These are phyloP conservation scores for Leucocoprinus leucothites DNA, from an alignment of 768 basidiomycete species.

Conservation along the genomic window DNA sequence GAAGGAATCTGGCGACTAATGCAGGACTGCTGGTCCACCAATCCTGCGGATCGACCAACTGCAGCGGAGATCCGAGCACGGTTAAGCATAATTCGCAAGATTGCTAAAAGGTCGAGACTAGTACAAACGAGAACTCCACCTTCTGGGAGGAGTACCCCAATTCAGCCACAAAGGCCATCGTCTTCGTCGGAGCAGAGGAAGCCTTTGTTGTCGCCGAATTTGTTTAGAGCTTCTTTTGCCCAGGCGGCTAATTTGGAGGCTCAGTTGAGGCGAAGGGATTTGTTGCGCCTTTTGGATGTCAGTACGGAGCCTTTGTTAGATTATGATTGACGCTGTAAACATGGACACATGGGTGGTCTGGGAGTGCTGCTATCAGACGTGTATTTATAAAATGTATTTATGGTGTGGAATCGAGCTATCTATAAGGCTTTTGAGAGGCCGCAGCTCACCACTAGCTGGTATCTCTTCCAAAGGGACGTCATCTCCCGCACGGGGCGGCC, in stretches of 20 bases:
- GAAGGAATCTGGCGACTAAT: slow-evolving; percentile 20
- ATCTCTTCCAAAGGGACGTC: no score
- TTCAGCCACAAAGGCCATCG: neutral
- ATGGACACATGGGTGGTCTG: no score
- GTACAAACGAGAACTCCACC: neutral
- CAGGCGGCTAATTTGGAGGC: slow-evolving; percentile 1
- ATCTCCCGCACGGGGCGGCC: no score
- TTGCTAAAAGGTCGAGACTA: neutral
- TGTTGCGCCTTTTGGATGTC: slow-evolving; percentile 6
- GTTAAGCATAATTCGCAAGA: neutral
- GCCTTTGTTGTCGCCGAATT: neutral
- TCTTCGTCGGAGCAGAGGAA: neutral
- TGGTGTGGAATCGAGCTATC: no score
- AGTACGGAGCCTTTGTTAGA: slow-evolving; percentile 2
- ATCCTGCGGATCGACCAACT: slow-evolving; percentile 19
- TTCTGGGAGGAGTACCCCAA: slow-evolving; percentile 2
- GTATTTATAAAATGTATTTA: no score
- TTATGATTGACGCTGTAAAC: neutral
- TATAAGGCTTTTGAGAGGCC: no score
- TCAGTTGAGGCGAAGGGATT: slow-evolving; percentile 4
- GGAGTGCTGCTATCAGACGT: no score
- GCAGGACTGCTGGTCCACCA: slow-evolving; percentile 21
- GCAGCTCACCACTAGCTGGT: no score
- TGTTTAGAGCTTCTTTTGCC: slow-evolving; percentile 3
- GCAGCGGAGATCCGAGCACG: slow-evolving; percentile 5